These are phyloP conservation scores for Euphrasia confusa DNA, from an alignment of 257 asterid genomes.

Conservation along the genomic window DNA sequence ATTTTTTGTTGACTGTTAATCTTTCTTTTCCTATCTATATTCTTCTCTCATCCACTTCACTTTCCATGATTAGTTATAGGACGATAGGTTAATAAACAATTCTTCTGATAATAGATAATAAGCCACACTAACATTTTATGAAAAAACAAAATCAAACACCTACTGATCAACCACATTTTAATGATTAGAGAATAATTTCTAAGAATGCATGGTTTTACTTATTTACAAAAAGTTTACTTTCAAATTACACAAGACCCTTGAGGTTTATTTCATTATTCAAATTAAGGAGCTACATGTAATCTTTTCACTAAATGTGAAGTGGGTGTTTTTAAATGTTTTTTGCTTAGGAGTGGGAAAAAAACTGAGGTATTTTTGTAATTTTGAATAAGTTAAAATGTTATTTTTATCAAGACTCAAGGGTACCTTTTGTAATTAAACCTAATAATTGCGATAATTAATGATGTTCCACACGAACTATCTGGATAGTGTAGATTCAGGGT, in stretches of 20 bases:
- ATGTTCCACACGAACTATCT: background rate
- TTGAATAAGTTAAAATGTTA: background rate
- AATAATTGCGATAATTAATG: background rate
- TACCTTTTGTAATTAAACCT: too few species aligned
- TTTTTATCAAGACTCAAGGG: too few species aligned
- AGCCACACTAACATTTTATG: background rate
- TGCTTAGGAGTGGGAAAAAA: background rate
- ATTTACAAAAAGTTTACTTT: too few species aligned
- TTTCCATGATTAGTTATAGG: background rate
- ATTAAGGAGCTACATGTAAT: background rate
- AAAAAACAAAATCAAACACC: constrained; percentile 2
- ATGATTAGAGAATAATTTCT: background rate
- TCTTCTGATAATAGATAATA: background rate
- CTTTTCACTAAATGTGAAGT: background rate
- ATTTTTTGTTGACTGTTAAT: background rate
- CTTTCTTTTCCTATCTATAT: background rate
- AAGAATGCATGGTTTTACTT: background rate
- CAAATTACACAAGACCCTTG: background rate
- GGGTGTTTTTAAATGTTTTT: background rate
- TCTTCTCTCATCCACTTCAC: background rate
- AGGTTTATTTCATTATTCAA: background rate
- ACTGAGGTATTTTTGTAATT: background rate
- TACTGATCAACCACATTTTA: background rate
- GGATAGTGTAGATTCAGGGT: constrained; percentile 17
- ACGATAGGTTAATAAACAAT: background rate